Conservation (phyloP, 2,329 filamentous ascomycete species). For the Alternaria conjuncta region DNA sequence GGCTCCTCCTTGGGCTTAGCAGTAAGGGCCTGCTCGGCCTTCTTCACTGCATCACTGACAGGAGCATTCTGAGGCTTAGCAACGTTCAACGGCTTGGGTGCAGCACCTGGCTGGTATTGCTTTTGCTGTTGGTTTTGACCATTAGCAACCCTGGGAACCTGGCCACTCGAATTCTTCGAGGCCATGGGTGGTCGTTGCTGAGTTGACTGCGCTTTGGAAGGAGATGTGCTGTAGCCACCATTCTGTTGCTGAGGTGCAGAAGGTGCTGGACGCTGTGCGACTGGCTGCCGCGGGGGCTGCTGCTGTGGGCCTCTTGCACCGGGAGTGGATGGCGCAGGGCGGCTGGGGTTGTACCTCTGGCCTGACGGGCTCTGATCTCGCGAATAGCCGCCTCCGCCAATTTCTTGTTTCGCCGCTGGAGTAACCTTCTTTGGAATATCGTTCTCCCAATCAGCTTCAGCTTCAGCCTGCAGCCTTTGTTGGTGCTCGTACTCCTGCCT, state of each 20-base stretch:
- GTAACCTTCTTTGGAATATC: slow-evolving; percentile 67
- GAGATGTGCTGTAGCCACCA: slow-evolving; percentile 35
- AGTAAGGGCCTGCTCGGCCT: slow-evolving; percentile 86
- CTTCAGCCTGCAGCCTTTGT: too few relatives aligned
- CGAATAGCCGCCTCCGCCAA: slow-evolving; percentile 68
- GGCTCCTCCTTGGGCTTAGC: slow-evolving; percentile 71
- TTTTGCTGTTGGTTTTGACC: slow-evolving; percentile 49
- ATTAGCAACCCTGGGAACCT: slow-evolving; percentile 53
- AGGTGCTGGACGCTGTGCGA: slow-evolving; percentile 84
- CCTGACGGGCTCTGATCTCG: slow-evolving; percentile 55
- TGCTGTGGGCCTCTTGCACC: slow-evolving; percentile 54
- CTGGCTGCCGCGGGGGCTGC: slow-evolving; percentile 61
- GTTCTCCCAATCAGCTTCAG: too few relatives aligned
- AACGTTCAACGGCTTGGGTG: slow-evolving; percentile 63
- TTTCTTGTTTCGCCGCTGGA: slow-evolving; percentile 80
- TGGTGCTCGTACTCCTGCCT: slow-evolving; percentile 52
- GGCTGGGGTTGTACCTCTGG: slow-evolving; percentile 80
- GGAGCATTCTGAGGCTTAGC: slow-evolving; percentile 57
- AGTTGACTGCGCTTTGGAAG: slow-evolving; percentile 34
- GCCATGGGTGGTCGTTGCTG: slow-evolving; percentile 39
- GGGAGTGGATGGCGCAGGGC: slow-evolving; percentile 83
- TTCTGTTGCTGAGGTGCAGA: slow-evolving; percentile 63
- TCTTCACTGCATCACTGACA: slow-evolving; percentile 75
- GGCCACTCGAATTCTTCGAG: slow-evolving; percentile 41
- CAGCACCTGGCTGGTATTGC: slow-evolving; percentile 52